These are phyloP conservation scores for Neurospora sp. DNA, from an alignment of 495 filamentous ascomycete species.

Conservation along the genomic window DNA sequence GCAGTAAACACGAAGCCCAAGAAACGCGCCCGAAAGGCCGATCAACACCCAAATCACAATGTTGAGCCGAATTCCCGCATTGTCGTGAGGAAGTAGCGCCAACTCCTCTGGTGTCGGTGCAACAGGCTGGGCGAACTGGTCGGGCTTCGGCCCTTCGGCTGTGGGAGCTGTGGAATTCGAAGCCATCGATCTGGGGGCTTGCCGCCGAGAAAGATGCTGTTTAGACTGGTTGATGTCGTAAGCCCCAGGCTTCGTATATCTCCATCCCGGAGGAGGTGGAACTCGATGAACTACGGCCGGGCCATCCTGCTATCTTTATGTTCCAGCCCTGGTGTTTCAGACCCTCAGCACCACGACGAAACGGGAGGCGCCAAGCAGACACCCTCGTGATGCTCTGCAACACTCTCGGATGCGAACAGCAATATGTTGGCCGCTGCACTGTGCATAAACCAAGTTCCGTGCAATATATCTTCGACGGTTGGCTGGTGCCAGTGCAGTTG, in stretches of 20 bases:
- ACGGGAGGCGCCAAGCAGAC: neutral
- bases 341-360: neutral
- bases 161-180: neutral
- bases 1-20: slow-evolving; percentile 25
- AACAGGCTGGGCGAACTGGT: slow-evolving; percentile 9
- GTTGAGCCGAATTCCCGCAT: slow-evolving; percentile 16
- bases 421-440: neutral
- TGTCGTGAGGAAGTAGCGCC: slow-evolving; percentile 13
- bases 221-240: neutral
- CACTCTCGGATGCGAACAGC: neutral
- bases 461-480: neutral
- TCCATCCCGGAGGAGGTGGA: neutral
- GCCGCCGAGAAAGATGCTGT: neutral
- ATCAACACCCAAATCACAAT: slow-evolving; percentile 18
- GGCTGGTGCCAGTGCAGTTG: neutral
- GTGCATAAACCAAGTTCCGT: neutral
- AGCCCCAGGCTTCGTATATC: neutral
- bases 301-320: neutral
- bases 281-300: neutral
- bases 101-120: slow-evolving; percentile 1
- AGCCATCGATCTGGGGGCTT: neutral
- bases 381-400: neutral
- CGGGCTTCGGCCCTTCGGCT: slow-evolving; percentile 1
- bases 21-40: slow-evolving; percentile 14
- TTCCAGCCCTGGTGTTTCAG: neutral